A percentile compares a stretch with the other conserved stretches of the same genome.
These are phyloP conservation scores for Mycena crocata DNA, from an alignment of 768 basidiomycete genomes.

Conservation along the genomic window DNA sequence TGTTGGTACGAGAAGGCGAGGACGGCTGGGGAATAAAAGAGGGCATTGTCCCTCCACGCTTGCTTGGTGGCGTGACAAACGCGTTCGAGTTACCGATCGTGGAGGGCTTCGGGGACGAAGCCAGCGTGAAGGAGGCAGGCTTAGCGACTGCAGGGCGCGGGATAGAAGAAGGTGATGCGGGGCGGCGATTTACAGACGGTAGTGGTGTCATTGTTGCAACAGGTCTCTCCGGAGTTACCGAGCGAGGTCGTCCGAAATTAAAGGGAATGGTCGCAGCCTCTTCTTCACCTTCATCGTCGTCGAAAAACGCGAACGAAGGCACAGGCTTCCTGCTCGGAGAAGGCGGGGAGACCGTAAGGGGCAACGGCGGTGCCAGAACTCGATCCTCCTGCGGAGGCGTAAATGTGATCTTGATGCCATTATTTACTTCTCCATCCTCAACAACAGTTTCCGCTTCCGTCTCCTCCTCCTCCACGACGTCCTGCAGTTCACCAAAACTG, in stretches of 20 bases:
- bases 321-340: conserved; percentile 26
- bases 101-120: conserved; percentile 42
- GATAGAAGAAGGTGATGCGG: conserved; percentile 61
- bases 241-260: conserved; percentile 47
- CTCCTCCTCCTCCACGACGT: conserved; percentile 57
- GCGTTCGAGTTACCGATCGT: conserved; percentile 38
- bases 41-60: conserved; percentile 58
- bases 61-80: conserved; percentile 64
- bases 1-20: conserved; percentile 56
- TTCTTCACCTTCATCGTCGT: conserved; percentile 43
- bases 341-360: conserved; percentile 19
- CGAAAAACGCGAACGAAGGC: conserved; percentile 26
- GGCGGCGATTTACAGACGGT: conserved; percentile 32
- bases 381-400: conserved; percentile 63
- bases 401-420: conserved; percentile 80
- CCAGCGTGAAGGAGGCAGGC: conserved; percentile 46
- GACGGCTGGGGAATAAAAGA: conserved; percentile 75
- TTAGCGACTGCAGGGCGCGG: conserved; percentile 55
- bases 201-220: conserved; percentile 21
- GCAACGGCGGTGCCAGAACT: conserved; percentile 35
- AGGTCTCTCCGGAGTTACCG: conserved; percentile 29
- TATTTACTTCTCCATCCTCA: conserved; percentile 57
- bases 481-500: conserved; percentile 43
- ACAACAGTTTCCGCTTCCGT: conserved; percentile 46
- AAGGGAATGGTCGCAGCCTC: conserved; percentile 44